Evolutionary conservation across 164 flowering plant genomes (phyloP), one percentile per base, ranked within the genome.

Genomic region (Litsea cubeba): DNA sequence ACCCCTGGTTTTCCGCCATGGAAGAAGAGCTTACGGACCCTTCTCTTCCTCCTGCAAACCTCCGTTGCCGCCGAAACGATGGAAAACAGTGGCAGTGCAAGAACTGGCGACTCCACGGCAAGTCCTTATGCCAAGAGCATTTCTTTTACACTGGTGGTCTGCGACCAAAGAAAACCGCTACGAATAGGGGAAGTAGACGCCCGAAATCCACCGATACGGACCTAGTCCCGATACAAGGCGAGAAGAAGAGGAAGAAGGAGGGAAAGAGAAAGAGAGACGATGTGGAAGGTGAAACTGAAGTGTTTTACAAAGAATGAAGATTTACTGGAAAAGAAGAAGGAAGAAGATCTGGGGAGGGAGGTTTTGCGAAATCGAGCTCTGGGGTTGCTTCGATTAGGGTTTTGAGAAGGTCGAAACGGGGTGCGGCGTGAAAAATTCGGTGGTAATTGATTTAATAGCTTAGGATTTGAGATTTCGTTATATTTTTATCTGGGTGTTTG

Each of bases 31-130:
- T 40, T 8, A 1, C 46, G 46, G 63, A 6, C 35, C 5, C 20
- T 20, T 17, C 28, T 8, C 3, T 18, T 65, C 73, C 73, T 23
- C 73, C 73, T 12, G 35, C 15, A 3, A 8, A 71, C n/a, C 64
- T 54, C 40, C 79, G 79, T 20, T 76, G 79, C 72, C 2, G 0
- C 10, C 65, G 68, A 60, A 76, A 3, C 50, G 75, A 72, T 20
- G 72, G 79, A 32, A 60, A 72, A 11, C 1, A 7, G 3, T 72
- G 72, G 72, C 60, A 54, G 23, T 76, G 79, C 72, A 68, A 15
- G 26, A 72, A 76, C 75, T 68, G 75, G 75, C 64, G 68, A 14
- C 60, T 76, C 30, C 75, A 76, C 0, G 72, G 12, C 12, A 71
- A 26, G 26, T 6, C 30, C 11, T 17, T 32, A 15, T 76, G 79